phyloP scores from a whole-genome alignment of 202 grass and related monocot species.

The Zizania palustris region DNA sequence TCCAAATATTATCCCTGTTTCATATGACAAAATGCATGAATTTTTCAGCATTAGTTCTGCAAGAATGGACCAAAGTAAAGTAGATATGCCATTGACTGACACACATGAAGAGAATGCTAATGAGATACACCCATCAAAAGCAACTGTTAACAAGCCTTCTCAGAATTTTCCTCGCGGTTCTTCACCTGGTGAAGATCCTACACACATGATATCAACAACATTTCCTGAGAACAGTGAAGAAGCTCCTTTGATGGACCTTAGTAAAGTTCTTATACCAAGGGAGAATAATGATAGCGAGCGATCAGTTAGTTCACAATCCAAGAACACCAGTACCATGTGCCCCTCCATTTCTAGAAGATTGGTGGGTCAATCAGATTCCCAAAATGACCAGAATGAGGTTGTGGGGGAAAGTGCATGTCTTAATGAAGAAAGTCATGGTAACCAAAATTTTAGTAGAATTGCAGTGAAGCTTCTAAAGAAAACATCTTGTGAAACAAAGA shows the following conservation, averaged over 20 bases:
- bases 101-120: slow-evolving; percentile 39
- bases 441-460: slow-evolving; percentile 32
- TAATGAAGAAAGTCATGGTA: slow-evolving; percentile 50
- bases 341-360: slow-evolving; percentile 47
- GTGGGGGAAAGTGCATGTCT: slow-evolving; percentile 42
- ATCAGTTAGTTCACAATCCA: slow-evolving; percentile 57
- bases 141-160: slow-evolving; percentile 37
- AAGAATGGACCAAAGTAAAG: slow-evolving; percentile 42
- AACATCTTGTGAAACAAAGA: slow-evolving; percentile 33
- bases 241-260: slow-evolving; percentile 19
- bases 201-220: slow-evolving; percentile 28
- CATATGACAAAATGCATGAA: slow-evolving; percentile 49
- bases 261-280: slow-evolving; percentile 45
- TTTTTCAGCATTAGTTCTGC: slow-evolving; percentile 35
- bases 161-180: slow-evolving; percentile 40
- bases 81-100: slow-evolving; percentile 16
- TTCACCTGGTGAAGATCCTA: slow-evolving; percentile 52
- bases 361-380: slow-evolving; percentile 40
- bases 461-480: slow-evolving; percentile 41
- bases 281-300: slow-evolving; percentile 54
- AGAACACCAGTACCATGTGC: slow-evolving; percentile 55
- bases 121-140: slow-evolving; percentile 42
- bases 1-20: slow-evolving; percentile 38
- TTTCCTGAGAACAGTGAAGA: slow-evolving; percentile 38
- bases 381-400: slow-evolving; percentile 47